Conservation (phyloP, 164 flowering plant species). For the Vitis vinifera region ASM3070453v1 NC_081817.1:29409001-29409500, state of each 20-base stretch:
- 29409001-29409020: too few species aligned
- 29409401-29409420: slow-evolving; percentile 8
- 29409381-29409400: slow-evolving; percentile 1
- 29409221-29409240: slow-evolving; percentile 1
- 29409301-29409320: slow-evolving; percentile 37
- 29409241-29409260: slow-evolving; percentile 3
- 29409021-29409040: slow-evolving; percentile 28
- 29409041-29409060: slow-evolving; percentile 30
- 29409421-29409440: slow-evolving; percentile 6
- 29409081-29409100: slow-evolving; percentile 27
- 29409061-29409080: slow-evolving; percentile 17
- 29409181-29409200: not conserved
- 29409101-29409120: slow-evolving; percentile 9
- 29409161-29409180: not conserved
- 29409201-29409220: not conserved
- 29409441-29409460: slow-evolving; percentile 22
- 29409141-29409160: slow-evolving; percentile 2
- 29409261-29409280: not conserved
- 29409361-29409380: slow-evolving; percentile 18
- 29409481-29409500: slow-evolving; percentile 36
- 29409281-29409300: slow-evolving; percentile 23
- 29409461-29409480: slow-evolving; percentile 28
- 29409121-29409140: not conserved
- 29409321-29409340: slow-evolving; percentile 32
- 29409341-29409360: slow-evolving; percentile 13